Base-by-base conservation (phyloP, 257 asterid species). In the Solanum infundibuliforme region DNA sequence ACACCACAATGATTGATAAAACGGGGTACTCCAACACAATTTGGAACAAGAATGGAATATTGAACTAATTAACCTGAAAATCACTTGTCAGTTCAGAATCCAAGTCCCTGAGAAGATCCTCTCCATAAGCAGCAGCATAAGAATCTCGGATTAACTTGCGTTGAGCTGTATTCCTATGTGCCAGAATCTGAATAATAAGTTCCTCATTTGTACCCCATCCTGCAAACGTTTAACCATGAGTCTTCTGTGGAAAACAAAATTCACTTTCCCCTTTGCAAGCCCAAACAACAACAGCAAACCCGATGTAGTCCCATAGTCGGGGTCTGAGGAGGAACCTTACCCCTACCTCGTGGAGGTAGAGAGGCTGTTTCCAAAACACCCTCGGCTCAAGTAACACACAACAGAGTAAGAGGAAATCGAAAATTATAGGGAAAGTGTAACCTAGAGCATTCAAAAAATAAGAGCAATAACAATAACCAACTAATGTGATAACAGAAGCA, bases 181-280 rank as follows among this genome's bases (percentile, higher is more conserved):
- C 98, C 90, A 95, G 90, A 88, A 95, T 95, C 87, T 87, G 85
- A 91, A 95, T 92, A 18, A 94, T 94, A 60, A 91, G 83, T 9
- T 72, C 90, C 90, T 96, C 99, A 83, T 96, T 90, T 83, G 98
- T 96, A 38, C 98, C 98, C 94, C 94, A 94, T 89, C 98, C 99
- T 95, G 92, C 88, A 88, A 74, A n/a, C 9, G 66, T 8, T 38
- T 25, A 65, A 85, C 71, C 88, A 87, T 27, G 34, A 71, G 14
- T 39, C 25, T 32, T 13, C 62, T 43, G 31, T 55, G 10, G 62
- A 83, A 55, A 27, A 75, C 21, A 39, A 84, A 87, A 31, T 75
- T 77, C 86, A 91, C 87, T 89, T 83, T 72, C 48, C 55, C 16
- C 62, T 52, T 43, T 25, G 7, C 84, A 77, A 41, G n/a, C 12